phyloP scores from a whole-genome alignment of 352 stramenopile species.

The Aphanomyces stellatus region DNA sequence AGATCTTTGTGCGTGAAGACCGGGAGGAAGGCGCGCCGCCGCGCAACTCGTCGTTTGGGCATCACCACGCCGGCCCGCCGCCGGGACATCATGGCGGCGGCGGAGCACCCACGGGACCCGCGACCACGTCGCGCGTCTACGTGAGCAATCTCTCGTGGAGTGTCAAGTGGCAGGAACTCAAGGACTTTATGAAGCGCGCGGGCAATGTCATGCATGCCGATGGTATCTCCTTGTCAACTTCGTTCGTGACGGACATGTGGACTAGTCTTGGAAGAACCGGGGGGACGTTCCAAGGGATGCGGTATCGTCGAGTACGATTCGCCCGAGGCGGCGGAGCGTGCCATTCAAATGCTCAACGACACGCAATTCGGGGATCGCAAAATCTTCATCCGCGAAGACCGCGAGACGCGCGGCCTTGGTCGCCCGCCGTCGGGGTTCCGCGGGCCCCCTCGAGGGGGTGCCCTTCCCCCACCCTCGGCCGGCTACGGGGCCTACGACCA shows the following conservation, averaged over 20 bases:
- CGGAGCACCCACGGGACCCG: slow-evolving; percentile 20
- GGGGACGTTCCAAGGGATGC: slow-evolving; percentile 86
- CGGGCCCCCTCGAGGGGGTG: not conserved
- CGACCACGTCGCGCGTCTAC: slow-evolving; percentile 54
- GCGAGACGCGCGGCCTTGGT: slow-evolving; percentile 32
- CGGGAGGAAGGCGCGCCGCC: slow-evolving; percentile 41
- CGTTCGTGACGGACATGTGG: not conserved
- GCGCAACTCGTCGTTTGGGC: not conserved
- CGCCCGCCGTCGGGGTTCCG: not conserved
- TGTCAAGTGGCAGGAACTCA: slow-evolving; percentile 92
- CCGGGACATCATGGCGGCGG: not conserved
- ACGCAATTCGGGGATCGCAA: slow-evolving; percentile 86
- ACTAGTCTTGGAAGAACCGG: slow-evolving; percentile 64
- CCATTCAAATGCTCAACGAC: slow-evolving; percentile 88
- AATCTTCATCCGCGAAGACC: slow-evolving; percentile 85
- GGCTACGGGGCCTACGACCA: too few relatives aligned
- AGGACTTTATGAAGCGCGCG: slow-evolving; percentile 90
- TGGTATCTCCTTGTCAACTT: slow-evolving; percentile 28
- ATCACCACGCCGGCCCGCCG: not conserved
- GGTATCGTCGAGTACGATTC: slow-evolving; percentile 65
- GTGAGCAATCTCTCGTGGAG: slow-evolving; percentile 89
- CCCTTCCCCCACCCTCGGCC: not conserved
- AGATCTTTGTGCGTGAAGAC: slow-evolving; percentile 94
- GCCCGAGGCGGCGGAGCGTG: slow-evolving; percentile 63
- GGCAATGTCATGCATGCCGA: slow-evolving; percentile 77